These are phyloP conservation scores for Naganishia albida DNA, from an alignment of 1,284 basidiomycete species.

Conservation along the genomic window DNA sequence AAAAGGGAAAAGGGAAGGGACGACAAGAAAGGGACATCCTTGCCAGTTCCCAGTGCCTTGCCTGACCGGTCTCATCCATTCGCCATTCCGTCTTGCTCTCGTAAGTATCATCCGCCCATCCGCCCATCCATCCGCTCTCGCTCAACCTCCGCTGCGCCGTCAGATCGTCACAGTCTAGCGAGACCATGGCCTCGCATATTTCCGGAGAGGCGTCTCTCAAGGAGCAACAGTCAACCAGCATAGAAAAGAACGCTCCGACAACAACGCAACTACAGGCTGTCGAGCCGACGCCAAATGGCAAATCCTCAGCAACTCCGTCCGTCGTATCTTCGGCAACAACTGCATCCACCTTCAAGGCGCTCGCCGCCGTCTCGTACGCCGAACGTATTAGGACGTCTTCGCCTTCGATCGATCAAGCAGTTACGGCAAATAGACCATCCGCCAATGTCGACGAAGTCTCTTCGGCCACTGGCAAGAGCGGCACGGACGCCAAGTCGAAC, in stretches of 20 bases:
- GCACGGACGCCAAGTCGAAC: slow-evolving; percentile 7
- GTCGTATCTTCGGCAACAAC: neutral
- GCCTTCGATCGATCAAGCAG: neutral
- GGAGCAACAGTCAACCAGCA: slow-evolving; percentile 1
- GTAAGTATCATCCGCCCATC: no score
- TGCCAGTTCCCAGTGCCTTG: no score
- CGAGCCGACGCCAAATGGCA: neutral
- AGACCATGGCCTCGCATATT: slow-evolving; percentile 7
- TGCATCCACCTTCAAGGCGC: slow-evolving; percentile 32
- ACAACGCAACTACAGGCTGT: neutral
- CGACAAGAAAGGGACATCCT: neutral
- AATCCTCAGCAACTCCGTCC: neutral
- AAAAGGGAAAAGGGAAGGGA: neutral
- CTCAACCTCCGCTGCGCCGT: no score
- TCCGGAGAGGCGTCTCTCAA: slow-evolving; percentile 2
- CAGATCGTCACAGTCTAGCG: neutral
- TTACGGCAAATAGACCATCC: neutral
- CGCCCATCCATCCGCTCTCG: no score
- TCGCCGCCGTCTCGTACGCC: slow-evolving; percentile 29
- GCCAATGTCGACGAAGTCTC: neutral
- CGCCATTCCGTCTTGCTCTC: no score
- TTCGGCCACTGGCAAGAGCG: neutral
- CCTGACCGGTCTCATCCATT: neutral
- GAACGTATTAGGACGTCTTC: slow-evolving; percentile 29
- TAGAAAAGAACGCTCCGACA: neutral